A percentile compares a stretch with the other conserved stretches of the same genome.
phyloP scores from a whole-genome alignment of 2,329 filamentous ascomycete genomes.

The Fonsecaea pedrosoi region DNA sequence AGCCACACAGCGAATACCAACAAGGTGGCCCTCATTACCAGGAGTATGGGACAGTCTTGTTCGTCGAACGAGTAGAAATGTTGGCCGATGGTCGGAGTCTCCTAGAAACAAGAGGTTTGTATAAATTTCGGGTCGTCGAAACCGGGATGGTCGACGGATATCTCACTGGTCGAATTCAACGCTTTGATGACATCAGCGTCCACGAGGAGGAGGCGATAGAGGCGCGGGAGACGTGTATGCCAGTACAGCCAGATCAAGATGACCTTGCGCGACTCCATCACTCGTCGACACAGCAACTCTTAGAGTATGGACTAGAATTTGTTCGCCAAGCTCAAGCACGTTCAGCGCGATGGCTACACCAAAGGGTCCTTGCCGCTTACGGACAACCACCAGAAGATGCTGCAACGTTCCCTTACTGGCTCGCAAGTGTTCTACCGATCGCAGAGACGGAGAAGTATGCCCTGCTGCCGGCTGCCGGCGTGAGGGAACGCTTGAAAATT shows the following conservation, averaged over 20 bases:
- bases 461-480: constrained; percentile 74
- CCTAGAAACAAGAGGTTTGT: constrained; percentile 77
- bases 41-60: constrained; percentile 77
- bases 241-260: constrained; percentile 45
- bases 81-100: constrained; percentile 82
- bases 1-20: constrained; percentile 60
- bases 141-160: constrained; percentile 77
- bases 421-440: constrained; percentile 80
- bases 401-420: constrained; percentile 85
- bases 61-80: constrained; percentile 75
- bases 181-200: constrained; percentile 80
- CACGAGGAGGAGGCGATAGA: constrained; percentile 81
- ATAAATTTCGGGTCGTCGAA: constrained; percentile 74
- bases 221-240: constrained; percentile 65
- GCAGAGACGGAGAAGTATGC: constrained; percentile 79
- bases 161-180: constrained; percentile 74
- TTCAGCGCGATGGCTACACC: constrained; percentile 76
- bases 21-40: constrained; percentile 66
- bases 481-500: constrained; percentile 81
- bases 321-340: constrained; percentile 71
- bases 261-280: constrained; percentile 52
- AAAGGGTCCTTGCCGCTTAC: constrained; percentile 74
- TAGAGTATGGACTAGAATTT: constrained; percentile 70
- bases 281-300: constrained; percentile 74
- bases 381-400: constrained; percentile 79